Conservation (phyloP, 1,284 basidiomycete species). For the Ganoderma sp. region DNA sequence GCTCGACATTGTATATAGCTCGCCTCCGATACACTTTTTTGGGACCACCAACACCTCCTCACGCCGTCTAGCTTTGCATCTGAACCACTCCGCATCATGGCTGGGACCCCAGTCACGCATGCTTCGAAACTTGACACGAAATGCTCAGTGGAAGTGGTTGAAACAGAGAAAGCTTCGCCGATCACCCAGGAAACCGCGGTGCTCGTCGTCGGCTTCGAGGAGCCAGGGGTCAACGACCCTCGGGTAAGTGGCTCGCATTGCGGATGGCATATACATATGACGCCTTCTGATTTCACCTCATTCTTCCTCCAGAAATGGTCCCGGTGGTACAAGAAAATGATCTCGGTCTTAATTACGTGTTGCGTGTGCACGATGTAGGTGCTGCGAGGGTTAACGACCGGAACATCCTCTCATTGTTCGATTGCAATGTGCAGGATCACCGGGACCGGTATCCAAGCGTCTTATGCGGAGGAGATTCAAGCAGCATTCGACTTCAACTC, state of each 20-base stretch:
- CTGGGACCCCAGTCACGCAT: background rate
- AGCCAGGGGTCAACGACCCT: background rate
- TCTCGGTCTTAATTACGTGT: background rate
- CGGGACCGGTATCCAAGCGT: background rate
- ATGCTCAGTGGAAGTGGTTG: background rate
- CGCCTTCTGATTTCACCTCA: background rate
- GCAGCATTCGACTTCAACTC: background rate
- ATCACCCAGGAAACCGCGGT: background rate
- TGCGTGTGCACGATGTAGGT: background rate
- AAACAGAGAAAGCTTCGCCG: conserved; percentile 1
- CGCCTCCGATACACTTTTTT: background rate
- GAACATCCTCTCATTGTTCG: background rate
- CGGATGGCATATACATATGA: background rate
- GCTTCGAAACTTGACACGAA: background rate
- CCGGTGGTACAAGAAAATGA: background rate
- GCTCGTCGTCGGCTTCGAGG: conserved; percentile 2
- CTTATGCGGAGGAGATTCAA: background rate
- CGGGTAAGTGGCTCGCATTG: background rate
- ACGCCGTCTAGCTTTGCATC: conserved; percentile 2
- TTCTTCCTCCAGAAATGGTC: conserved; percentile 1
- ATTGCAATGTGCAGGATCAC: background rate
- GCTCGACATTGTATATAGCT: background rate
- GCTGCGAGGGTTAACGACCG: background rate
- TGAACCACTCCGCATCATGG: background rate
- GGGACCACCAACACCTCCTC: background rate